Base-by-base conservation (phyloP, 2,329 filamentous ascomycete genomes). In the Monilinia laxa region DNA sequence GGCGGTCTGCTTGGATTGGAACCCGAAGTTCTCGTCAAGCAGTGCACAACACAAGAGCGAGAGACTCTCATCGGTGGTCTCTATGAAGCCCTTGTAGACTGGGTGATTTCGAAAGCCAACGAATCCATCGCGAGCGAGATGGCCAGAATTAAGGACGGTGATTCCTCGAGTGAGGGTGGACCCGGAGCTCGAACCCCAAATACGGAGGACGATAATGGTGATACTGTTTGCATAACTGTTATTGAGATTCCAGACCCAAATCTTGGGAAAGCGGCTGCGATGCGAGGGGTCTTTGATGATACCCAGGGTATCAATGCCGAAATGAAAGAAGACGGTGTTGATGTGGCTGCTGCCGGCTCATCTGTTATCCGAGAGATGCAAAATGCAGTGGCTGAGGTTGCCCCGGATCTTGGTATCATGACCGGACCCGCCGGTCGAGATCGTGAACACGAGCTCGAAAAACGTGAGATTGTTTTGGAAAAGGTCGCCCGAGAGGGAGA, bases 1-100 rank as follows among this genome's bases (percentile, higher is more conserved):
- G 89, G 91, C 51, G 91, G 89, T 0, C 83, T 99, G 1, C 83
- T 99, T 3, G 93, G 94, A 25, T 80, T 99, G 62, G 92, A 97
- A 47, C 91, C 93, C 0, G 92, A 96, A 54, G 84, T 93, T 1
- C 85, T 99, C 10, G 80, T 90, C 52, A 85, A 85, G 62, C 89
- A 94, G 74, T 92, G 92, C 77, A 90, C 88, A 68, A 96, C 93
- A 0, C 87, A 93, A 68, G 95, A 98, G 68, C 88, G 95, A 12
- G 87, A 90, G 74, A 87, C 91, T 2, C 81, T 97, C 52, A 91
- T 98, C 68, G 89, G 88, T 16, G 93, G 92, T 2, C 83, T 98
- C 20, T 99, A 99, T 75, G 95, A 99, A 79, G 89, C 93, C 16
- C 82, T 98, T 35, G 93, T 99, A 0, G 95, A 98, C 76, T 98